These are phyloP conservation scores for Funneliformis geosporum DNA, from an alignment of 192 early-diverging fungal species.

Conservation along the genomic window DNA sequence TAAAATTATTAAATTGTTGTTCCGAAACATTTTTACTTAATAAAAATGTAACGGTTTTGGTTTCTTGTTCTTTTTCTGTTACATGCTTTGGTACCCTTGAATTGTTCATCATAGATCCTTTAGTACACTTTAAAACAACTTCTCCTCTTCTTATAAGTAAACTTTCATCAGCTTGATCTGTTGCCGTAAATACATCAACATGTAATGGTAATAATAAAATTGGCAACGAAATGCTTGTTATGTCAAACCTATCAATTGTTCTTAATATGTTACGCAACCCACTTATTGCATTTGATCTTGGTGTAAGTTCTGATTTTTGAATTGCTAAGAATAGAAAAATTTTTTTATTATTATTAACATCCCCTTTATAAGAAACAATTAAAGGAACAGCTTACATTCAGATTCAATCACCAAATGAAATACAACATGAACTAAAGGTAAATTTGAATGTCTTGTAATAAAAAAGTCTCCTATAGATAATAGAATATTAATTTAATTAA, in stretches of 20 bases:
- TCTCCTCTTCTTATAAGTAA: constrained; percentile 52
- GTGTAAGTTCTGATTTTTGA: constrained; percentile 25
- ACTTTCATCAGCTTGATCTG: constrained; percentile 37
- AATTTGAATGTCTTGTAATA: constrained; percentile 74
- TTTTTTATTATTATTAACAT: not conserved
- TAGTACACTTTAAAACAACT: constrained; percentile 51
- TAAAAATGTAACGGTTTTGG: constrained; percentile 54
- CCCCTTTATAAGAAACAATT: not conserved
- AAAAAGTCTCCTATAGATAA: constrained; percentile 63
- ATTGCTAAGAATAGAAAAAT: constrained; percentile 15
- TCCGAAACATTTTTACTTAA: constrained; percentile 47
- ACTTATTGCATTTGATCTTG: constrained; percentile 16
- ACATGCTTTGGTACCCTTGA: constrained; percentile 50
- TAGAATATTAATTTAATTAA: not conserved
- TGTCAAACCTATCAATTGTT: constrained; percentile 60
- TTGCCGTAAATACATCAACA: constrained; percentile 38
- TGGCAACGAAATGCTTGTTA: constrained; percentile 64
- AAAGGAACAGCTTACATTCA: constrained; percentile 41
- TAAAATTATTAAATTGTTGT: constrained; percentile 50
- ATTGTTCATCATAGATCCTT: constrained; percentile 59
- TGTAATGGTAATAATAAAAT: constrained; percentile 60
- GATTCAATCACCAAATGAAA: constrained; percentile 73
- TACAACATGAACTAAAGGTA: constrained; percentile 69
- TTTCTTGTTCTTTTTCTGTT: constrained; percentile 48
- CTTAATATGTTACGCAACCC: constrained; percentile 68